Evolutionary conservation across 768 basidiomycete species (phyloP), one percentile per base, ranked within the genome.

Genomic region (Lentinula aciculospora): DNA sequence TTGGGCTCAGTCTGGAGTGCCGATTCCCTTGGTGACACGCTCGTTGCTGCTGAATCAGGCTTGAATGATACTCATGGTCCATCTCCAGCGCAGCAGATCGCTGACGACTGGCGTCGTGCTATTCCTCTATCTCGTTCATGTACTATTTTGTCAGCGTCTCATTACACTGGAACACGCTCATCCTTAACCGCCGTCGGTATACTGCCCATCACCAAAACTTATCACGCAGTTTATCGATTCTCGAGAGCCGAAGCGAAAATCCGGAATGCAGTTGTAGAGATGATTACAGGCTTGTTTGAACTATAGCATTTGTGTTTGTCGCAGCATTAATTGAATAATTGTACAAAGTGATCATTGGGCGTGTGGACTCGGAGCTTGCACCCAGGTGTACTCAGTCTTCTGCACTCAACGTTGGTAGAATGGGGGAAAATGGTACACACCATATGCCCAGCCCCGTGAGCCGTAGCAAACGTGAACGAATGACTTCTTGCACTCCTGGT

Each of bases 401-500:
- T n/a, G n/a, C n/a, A n/a, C n/a, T n/a, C n/a, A n/a, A n/a, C n/a
- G n/a, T n/a, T n/a, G 37, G 32, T 29, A n/a, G n/a, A 28, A 42
- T 3, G n/a, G 21, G 13, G 5, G 21, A 39, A 29, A 31, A 56
- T 54, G 47, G 21, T 34, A 67, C 74, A 63, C 39, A 85, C 86
- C 85, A 87, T 82, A 68, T 88, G 86, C 19, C 86, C 85, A 17
- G 85, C 86, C 4, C 75, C 81, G 37, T 72, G 67, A 29, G 84
- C 66, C 0, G 79, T 84, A n/a, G 78, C 80, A 63, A 82, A 84
- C 32, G 83, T 83, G 56, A 88, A 66, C 51, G 39, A 28, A 4
- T 36, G 36, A 17, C 75, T 73, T 3, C 78, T 78, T 32, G 75
- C 75, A 29, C 70, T 75, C 69, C 84, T 82, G 42, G 79, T 82